Conservation (phyloP, 1,284 basidiomycete species). For the Quambalaria eucalypti region DNA sequence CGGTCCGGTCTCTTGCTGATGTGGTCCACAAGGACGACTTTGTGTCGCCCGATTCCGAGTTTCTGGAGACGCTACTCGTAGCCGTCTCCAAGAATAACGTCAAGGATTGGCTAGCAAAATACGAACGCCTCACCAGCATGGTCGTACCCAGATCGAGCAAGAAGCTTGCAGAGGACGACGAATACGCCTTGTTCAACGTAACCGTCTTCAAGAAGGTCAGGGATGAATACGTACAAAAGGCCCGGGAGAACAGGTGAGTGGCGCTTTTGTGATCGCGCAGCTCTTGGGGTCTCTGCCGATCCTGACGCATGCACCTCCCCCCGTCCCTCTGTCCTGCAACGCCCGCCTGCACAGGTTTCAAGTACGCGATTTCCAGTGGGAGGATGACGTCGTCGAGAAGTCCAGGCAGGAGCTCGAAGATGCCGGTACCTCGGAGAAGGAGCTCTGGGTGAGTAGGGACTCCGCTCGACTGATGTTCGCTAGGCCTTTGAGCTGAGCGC, state of each 20-base stretch:
- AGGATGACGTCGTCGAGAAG: constrained; percentile 72
- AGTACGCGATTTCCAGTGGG: constrained; percentile 86
- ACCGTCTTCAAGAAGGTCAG: constrained; percentile 84
- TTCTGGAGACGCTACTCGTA: constrained; percentile 82
- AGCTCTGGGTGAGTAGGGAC: no score
- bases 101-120: constrained; percentile 81
- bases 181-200: constrained; percentile 76
- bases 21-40: constrained; percentile 75
- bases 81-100: constrained; percentile 78
- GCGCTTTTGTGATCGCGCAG: no score
- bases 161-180: constrained; percentile 71
- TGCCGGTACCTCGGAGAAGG: constrained; percentile 81
- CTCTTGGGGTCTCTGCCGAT: background rate
- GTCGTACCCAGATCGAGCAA: constrained; percentile 80
- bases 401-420: constrained; percentile 72
- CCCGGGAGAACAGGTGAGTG: constrained; percentile 79
- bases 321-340: constrained; percentile 1
- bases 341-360: constrained; percentile 56
- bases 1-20: constrained; percentile 74
- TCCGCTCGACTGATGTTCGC: background rate
- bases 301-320: background rate
- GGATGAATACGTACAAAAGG: constrained; percentile 89
- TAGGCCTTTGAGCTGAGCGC: background rate
- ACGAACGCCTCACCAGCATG: constrained; percentile 80
- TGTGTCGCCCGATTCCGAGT: constrained; percentile 72